Conservation (phyloP, 805 yeast species). For the Trichomonascus vanleenenianus region DNA sequence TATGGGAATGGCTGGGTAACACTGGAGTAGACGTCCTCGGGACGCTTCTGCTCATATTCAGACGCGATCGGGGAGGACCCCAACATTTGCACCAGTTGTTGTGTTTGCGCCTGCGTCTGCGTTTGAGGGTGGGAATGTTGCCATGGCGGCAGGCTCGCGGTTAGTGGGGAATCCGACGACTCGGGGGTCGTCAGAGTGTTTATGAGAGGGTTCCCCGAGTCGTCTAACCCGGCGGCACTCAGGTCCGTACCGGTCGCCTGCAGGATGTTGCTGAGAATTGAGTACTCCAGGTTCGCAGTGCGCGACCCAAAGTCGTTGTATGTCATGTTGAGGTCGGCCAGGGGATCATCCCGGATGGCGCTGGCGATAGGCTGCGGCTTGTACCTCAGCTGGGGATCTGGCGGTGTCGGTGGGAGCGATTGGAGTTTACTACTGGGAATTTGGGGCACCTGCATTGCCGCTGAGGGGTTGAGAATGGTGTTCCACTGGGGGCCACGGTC, state of each 20-base stretch:
- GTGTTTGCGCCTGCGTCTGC: background rate
- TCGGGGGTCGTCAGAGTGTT: background rate
- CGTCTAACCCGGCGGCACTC: background rate
- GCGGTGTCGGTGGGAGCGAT: background rate
- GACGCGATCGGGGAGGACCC: conserved; percentile 1
- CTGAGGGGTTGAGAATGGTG: conserved; percentile 2
- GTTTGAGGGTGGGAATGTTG: background rate
- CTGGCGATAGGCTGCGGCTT: conserved; percentile 1
- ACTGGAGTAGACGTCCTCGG: conserved; percentile 50
- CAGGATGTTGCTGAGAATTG: conserved; percentile 28
- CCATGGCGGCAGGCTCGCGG: background rate
- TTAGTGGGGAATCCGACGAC: background rate
- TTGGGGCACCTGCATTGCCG: conserved; percentile 5
- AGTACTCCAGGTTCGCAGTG: conserved; percentile 31
- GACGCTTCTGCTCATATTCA: conserved; percentile 27
- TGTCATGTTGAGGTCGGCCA: conserved; percentile 4
- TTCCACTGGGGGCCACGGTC: background rate
- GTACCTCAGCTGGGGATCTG: background rate
- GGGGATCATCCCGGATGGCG: background rate
- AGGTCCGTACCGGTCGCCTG: conserved; percentile 7
- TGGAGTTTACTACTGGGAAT: background rate
- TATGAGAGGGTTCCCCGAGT: background rate
- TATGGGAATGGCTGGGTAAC: conserved; percentile 56
- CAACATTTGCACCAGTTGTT: background rate
- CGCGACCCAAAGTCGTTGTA: conserved; percentile 24